phyloP scores from a whole-genome alignment of 768 basidiomycete genomes.

The Tylopilus rubrobrunneus region DNA sequence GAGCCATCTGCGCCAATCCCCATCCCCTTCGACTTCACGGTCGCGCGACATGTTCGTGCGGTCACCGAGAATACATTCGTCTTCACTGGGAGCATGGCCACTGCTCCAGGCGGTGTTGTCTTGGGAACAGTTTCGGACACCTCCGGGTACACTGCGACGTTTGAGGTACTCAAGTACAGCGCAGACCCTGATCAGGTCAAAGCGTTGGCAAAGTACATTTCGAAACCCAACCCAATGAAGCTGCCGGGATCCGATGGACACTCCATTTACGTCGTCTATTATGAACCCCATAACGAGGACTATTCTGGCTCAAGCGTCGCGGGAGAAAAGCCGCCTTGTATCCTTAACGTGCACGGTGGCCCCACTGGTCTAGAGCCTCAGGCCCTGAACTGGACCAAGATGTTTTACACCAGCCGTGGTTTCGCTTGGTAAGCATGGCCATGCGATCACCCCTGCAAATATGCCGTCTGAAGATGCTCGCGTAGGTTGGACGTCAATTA shows the following conservation, averaged over 20 bases:
- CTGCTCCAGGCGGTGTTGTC: slow-evolving; percentile 9
- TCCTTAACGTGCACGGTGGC: slow-evolving; percentile 66
- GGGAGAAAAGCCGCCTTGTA: slow-evolving; percentile 61
- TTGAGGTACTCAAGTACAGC: slow-evolving; percentile 9
- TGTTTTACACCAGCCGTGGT: slow-evolving; percentile 66
- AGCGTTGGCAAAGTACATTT: slow-evolving; percentile 5
- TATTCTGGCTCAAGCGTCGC: slow-evolving; percentile 39
- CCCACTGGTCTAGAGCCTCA: slow-evolving; percentile 51
- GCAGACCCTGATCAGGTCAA: slow-evolving; percentile 6
- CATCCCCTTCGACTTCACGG: slow-evolving; percentile 7
- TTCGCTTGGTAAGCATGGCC: slow-evolving; percentile 52
- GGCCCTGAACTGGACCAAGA: slow-evolving; percentile 47
- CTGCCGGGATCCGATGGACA: slow-evolving; percentile 9
- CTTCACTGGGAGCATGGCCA: slow-evolving; percentile 5
- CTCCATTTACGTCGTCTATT: slow-evolving; percentile 52
- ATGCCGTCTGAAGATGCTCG: neutral
- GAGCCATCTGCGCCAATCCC: neutral
- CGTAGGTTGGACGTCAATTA: slow-evolving; percentile 70
- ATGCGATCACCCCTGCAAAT: neutral
- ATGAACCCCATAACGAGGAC: slow-evolving; percentile 56
- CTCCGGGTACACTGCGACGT: slow-evolving; percentile 3
- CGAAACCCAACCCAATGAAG: slow-evolving; percentile 4
- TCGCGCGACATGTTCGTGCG: slow-evolving; percentile 13
- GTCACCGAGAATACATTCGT: neutral
- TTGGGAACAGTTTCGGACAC: slow-evolving; percentile 3